Evolutionary conservation across 2,329 filamentous ascomycete genomes (phyloP).

Genomic region (Cercospora citrullina): DNA sequence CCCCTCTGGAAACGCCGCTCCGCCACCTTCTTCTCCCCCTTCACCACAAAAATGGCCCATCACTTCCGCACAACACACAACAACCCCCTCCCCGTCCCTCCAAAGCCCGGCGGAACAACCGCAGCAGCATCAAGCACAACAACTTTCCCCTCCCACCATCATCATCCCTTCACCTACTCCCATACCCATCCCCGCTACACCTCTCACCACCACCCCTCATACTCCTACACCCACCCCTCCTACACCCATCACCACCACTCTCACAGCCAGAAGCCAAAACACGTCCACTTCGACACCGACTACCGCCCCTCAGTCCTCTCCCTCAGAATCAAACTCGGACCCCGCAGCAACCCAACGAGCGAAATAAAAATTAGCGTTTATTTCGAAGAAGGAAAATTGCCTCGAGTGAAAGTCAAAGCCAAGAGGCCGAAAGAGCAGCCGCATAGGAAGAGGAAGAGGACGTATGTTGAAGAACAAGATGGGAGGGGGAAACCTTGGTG

Average conservation of each 20-base stretch:
- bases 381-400: constrained; percentile 33
- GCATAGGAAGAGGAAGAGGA: constrained; percentile 21
- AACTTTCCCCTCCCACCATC: constrained; percentile 2
- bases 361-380: constrained; percentile 36
- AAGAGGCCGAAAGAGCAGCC: constrained; percentile 26
- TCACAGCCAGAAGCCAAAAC: background rate
- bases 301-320: constrained; percentile 31
- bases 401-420: constrained; percentile 35
- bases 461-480: constrained; percentile 68
- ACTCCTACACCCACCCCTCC: background rate
- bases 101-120: background rate
- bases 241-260: background rate
- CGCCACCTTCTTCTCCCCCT: background rate
- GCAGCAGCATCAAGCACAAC: background rate
- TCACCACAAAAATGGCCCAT: constrained; percentile 5
- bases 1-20: constrained; percentile 6
- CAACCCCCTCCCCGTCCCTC: constrained; percentile 1
- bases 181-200: background rate
- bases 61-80: constrained; percentile 10
- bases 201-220: background rate
- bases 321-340: constrained; percentile 34
- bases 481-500: constrained; percentile 52
- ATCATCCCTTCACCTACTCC: background rate
- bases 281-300: constrained; percentile 33
- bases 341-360: constrained; percentile 28